Conservation (phyloP, 768 basidiomycete genomes). For the Mycena rosella region DNA sequence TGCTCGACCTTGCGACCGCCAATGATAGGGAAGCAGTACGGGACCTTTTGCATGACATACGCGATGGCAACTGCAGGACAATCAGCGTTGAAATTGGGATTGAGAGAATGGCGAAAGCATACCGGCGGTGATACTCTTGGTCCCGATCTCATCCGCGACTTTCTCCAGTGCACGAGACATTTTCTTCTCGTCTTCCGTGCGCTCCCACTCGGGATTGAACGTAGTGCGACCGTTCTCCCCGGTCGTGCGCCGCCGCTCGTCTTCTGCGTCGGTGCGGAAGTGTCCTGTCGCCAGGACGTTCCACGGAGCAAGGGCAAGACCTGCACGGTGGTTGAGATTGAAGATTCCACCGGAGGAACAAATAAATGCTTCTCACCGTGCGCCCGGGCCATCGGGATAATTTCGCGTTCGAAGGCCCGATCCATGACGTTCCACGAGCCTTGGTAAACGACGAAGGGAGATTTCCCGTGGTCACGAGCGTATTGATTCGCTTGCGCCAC, state of each 20-base stretch:
- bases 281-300: constrained; percentile 49
- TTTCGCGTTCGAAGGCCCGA: too few relatives aligned
- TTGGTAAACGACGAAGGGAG: constrained; percentile 61
- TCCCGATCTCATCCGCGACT: too few relatives aligned
- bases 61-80: constrained; percentile 61
- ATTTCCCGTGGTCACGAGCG: constrained; percentile 54
- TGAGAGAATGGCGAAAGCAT: not conserved
- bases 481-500: constrained; percentile 53
- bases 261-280: constrained; percentile 50
- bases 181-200: constrained; percentile 47
- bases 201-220: constrained; percentile 46
- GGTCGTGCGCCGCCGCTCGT: constrained; percentile 43
- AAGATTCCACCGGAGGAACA: too few relatives aligned
- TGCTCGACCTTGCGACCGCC: too few relatives aligned
- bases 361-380: too few relatives aligned
- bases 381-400: too few relatives aligned
- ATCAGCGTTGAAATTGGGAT: too few relatives aligned
- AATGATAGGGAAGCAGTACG: too few relatives aligned
- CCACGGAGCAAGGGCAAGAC: too few relatives aligned
- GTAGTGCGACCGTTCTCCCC: constrained; percentile 55
- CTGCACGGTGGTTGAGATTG: too few relatives aligned
- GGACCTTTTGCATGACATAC: constrained; percentile 67
- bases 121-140: constrained; percentile 42
- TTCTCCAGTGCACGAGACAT: constrained; percentile 52
- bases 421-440: constrained; percentile 53